Evolutionary conservation across 2,329 filamentous ascomycete species (phyloP), one percentile per base, ranked within the genome.

Genomic region (Ophiostoma populinum): DNA sequence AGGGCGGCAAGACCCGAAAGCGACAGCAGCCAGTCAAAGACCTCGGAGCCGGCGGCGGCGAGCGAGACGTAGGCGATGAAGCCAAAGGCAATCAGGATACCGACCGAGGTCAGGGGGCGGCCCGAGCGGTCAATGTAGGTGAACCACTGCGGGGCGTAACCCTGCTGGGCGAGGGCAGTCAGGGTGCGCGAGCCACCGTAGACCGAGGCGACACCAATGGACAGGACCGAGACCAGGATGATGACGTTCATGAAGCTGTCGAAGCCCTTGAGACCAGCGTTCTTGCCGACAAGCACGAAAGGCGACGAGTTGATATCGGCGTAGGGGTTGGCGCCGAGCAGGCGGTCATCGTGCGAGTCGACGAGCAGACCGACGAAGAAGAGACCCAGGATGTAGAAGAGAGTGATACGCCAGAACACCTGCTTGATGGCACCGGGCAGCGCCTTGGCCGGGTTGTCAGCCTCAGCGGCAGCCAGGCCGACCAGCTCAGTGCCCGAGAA

Each of bases 351-450:
- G 16, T 57, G 50, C 34, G 59, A 62, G 34, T 53, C 51, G 24
- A 69, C 53, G 5, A 69, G 49, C 5, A 70, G 54, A 11, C 65
- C 65, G 12, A 68, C 58, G 9, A 68, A 61, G 35, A 64, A 55
- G 11, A 70, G 55, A 24, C 63, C 63, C 3, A 69, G 52, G 31
- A 70, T 52, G 42, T 70, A 70, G 43, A 70, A 70, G 3, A 68
- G 49, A 0, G 61, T 65, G 40, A 69, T 68, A 44, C 65, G 62
- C 64, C 65, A 69, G 39, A 69, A 69, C 21, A 69, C 80, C 50
- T 92, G 83, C 58, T 90, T 92, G 47, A 87, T 75, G 5, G 85
- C 85, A 2, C 72, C 75, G 0, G 85, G 85, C 2, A 93, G 65
- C 0, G 76, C 70, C 49, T 80, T 75, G 38, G 70, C 65, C 0